Base-by-base conservation (phyloP, 2,329 filamentous ascomycete genomes). In the Tricladium varicosporioides region DNA sequence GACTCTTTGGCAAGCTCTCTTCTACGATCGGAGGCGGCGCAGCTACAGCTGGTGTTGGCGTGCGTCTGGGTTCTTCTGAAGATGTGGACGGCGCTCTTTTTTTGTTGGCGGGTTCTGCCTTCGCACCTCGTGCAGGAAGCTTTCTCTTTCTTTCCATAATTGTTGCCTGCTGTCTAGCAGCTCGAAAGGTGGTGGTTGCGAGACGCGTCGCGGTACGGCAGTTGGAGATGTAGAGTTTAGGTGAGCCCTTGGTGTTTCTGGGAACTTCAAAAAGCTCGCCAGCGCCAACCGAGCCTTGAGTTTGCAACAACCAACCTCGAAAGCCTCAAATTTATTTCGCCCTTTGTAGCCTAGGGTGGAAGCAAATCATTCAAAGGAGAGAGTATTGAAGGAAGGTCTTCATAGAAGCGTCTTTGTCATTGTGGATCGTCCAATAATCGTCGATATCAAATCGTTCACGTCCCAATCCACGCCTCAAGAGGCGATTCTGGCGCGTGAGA, bases 91-190 rank as follows among this genome's bases (percentile, higher is more conserved):
- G 32, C 10, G 77, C 83, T 63, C 83, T 78, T 68, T 81, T 84
- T 74, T 87, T 88, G 53, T 79, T 76, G 53, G 76, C 78, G 57
- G 81, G 78, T 63, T 87, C 85, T 57, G 78, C 76, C 63, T 84
- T 79, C 63, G 84, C 82, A 46, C 82, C 81, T 69, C 85, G 80
- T 44, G 84, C 78, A 18, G 84, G 84, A 59, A 86, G 73, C 74
- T 86, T 87, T 69, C 84, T 79, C 75, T 87, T 87, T 70, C 76
- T 80, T 74, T 87, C 84, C 83, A 87, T 87, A 11, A 43, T 60
- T 49, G 54, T 57, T 49, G 48, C n/a, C 57, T 32, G 50, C 45
- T 55, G 33, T 56, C 50, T 46, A 31, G 52, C 48, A 48, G 58
- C 31, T 54, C 48, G 15, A 16, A 18, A 42, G 51, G 48, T 43